Evolutionary conservation across 495 filamentous ascomycete genomes (phyloP).

Genomic region (Sordaria brevicollis): DNA sequence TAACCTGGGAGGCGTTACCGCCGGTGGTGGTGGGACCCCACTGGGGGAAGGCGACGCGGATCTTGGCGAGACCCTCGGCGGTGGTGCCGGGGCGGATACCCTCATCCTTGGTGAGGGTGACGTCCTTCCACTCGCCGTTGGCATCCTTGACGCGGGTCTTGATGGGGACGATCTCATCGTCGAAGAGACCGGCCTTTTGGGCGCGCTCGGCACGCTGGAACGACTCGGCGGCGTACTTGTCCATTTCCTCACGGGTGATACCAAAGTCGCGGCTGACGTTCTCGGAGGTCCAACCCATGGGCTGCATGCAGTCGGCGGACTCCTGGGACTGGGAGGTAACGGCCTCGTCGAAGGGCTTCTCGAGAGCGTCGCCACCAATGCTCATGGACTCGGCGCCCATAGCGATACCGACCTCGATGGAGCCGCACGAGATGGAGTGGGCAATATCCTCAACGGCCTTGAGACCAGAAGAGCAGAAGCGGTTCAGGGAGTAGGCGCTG

Average conservation of each 20-base stretch:
- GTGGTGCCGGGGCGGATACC: conserved; percentile 87
- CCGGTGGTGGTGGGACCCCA: conserved; percentile 84
- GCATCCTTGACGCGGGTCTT: conserved; percentile 71
- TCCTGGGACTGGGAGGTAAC: conserved; percentile 65
- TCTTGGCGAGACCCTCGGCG: conserved; percentile 68
- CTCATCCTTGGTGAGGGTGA: conserved; percentile 77
- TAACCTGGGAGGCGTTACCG: conserved; percentile 93
- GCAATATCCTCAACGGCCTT: conserved; percentile 93
- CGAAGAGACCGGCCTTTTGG: conserved; percentile 88
- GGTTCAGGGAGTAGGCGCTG: conserved; percentile 71
- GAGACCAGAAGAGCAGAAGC: conserved; percentile 94
- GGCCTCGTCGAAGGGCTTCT: conserved; percentile 64
- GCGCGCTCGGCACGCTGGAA: conserved; percentile 79
- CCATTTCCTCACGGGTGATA: conserved; percentile 68
- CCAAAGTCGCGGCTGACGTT: conserved; percentile 91
- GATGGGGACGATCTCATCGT: conserved; percentile 91
- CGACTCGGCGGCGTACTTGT: conserved; percentile 75
- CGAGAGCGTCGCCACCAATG: conserved; percentile 53
- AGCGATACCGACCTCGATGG: conserved; percentile 80
- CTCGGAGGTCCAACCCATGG: conserved; percentile 97
- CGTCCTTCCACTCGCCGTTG: conserved; percentile 63
- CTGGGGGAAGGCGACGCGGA: conserved; percentile 81
- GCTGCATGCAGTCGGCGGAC: conserved; percentile 75
- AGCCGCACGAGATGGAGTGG: conserved; percentile 68
- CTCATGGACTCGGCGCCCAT: conserved; percentile 86